Evolutionary conservation across 495 filamentous ascomycete species (phyloP), one percentile per base, ranked within the genome.

Genomic region (Aspergillus heteromorphus): DNA sequence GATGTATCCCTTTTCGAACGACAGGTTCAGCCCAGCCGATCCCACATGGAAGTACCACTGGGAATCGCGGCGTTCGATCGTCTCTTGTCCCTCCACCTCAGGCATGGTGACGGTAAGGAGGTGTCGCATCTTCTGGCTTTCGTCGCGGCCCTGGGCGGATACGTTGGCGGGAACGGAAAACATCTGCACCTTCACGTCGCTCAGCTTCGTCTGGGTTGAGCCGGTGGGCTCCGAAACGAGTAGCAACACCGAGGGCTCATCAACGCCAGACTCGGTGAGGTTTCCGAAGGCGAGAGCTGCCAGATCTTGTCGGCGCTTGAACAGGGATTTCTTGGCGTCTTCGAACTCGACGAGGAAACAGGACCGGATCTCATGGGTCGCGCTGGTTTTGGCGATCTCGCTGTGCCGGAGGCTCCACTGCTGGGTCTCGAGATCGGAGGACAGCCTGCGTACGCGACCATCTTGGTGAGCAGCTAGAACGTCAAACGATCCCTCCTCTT

Each of bases 381-480:
- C 59, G 54, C 57, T 63, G 20, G 60, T 42, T 53, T 72, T 68
- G 11, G 65, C 59, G 30, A 72, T 61, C 58, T 74, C 71, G 48
- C 64, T 69, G 61, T 75, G 71, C 25, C 71, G 60, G 8, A 77
- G 59, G 45, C 65, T 74, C 73, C 73, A 76, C 40, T 64, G 66
- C 48, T 76, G 69, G 29, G 65, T 70, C 49, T 69, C 64, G 29
- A 78, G 50, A 40, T 75, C 70, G 0, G 73, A 59, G 7, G 74
- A 65, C 45, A 78, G 57, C 36, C 73, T 62, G 27, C 75, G 69
- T 27, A 75, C 61, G 29, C 63, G 67, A 14, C 78, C 71, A 57
- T 77, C 68, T 45, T 72, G 52, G 49, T 81, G 75, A n/a, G 79
- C 71, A 18, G 69, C 65, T 4, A 81, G 42, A n/a, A 81, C 61